Evolutionary conservation across 768 basidiomycete species (phyloP), one percentile per base, ranked within the genome.

Genomic region (Rhodosporidiobolus odoratus): DNA sequence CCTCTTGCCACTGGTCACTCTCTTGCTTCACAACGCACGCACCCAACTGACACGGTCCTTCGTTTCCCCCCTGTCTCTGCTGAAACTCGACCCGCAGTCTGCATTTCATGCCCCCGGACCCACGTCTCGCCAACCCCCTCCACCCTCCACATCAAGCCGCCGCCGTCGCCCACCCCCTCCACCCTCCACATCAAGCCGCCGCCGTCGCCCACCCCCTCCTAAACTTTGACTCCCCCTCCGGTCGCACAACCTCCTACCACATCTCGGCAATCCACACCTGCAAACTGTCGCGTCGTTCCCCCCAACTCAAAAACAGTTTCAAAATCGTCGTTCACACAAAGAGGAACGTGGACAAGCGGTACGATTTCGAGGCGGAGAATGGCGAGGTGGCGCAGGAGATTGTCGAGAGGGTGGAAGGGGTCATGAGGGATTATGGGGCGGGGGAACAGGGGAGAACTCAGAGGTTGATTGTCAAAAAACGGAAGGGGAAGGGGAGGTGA

Each of bases 331-430:
- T 98, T 19, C 88, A 86, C 77, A 63, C 65, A 1, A 69, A 79
- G 82, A 89, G 72, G 84, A 86, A 45, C 84, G 84, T 52, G 52
- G 72, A 75, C 52, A 99, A 98, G 83, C 84, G 92, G 47, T 98
- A 97, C 78, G 95, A 98, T 76, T 97, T 96, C 78, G 96, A 99
- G 81, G 95, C 93, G 0, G 94, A 95, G 79, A 92, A 82, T 74
- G 84, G 89, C 2, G 88, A 87, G 79, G 78, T 87, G 65, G 92
- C 94, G 57, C 84, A 90, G 90, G 77, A 75, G 89, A 82, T 38
- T 41, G 58, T 68, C n/a, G 63, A 45, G 35, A n/a, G 41, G 13
- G 41, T 74, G 2, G 40, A 47, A 32, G 16, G 27, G 23, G 54
- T 70, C 34, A 62, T 53, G 58, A 32, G 25, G 58, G 17, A 16